Evolutionary conservation across 73 alveolate genomes (phyloP).

Genomic region (Paramecium caudatum): DNA sequence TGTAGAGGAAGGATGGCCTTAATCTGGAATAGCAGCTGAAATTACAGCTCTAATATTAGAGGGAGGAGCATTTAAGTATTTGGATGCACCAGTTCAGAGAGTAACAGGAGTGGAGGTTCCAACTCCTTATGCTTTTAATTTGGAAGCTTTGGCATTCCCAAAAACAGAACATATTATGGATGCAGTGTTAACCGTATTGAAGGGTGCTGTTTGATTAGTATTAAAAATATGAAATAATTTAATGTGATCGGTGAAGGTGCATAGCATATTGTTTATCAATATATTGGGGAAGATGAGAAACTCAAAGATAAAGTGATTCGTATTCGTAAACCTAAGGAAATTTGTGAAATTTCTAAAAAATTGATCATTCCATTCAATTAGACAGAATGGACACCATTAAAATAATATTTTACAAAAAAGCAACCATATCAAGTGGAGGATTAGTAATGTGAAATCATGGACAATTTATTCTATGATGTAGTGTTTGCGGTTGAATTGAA

Average conservation of each 20-base stretch:
- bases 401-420: conserved; percentile 31
- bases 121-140: conserved; percentile 88
- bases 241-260: conserved; percentile 37
- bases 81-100: conserved; percentile 95
- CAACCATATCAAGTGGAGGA: background rate
- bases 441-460: conserved; percentile 54
- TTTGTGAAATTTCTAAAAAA: background rate
- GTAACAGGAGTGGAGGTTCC: conserved; percentile 94
- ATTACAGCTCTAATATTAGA: conserved; percentile 92
- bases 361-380: background rate
- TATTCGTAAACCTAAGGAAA: background rate
- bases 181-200: conserved; percentile 73
- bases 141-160: conserved; percentile 89
- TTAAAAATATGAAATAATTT: background rate
- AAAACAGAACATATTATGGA: conserved; percentile 80
- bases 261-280: conserved; percentile 30
- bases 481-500: conserved; percentile 55
- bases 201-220: conserved; percentile 64
- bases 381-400: conserved; percentile 52
- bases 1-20: conserved; percentile 98
- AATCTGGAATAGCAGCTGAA: conserved; percentile 94
- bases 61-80: conserved; percentile 88
- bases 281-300: conserved; percentile 33
- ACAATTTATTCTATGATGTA: conserved; percentile 7
- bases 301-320: conserved; percentile 17